These are phyloP conservation scores for Arthrobotrys conoides DNA, from an alignment of 2,329 filamentous ascomycete species.

Conservation along the genomic window DNA sequence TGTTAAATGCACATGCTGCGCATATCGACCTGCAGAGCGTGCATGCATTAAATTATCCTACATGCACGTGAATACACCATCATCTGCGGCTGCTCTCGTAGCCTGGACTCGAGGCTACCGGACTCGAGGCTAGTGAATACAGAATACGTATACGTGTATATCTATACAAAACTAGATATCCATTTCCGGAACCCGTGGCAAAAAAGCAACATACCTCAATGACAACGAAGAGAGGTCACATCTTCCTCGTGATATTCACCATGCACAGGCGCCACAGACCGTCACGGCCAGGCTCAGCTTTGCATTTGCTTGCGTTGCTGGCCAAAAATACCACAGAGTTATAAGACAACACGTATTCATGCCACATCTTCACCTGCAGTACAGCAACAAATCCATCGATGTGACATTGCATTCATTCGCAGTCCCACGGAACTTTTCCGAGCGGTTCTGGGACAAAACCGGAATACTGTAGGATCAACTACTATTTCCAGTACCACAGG, in stretches of 20 bases:
- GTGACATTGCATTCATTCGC: neutral
- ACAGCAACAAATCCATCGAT: neutral
- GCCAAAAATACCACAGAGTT: conserved; percentile 1
- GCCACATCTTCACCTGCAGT: neutral
- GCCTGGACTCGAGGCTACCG: no score
- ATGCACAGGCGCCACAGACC: conserved; percentile 4
- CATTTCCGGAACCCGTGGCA: neutral
- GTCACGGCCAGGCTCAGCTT: neutral
- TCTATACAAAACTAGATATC: neutral
- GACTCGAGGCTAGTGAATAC: no score
- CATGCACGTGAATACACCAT: neutral
- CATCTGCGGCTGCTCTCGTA: no score
- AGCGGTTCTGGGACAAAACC: conserved; percentile 23
- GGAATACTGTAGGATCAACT: conserved; percentile 22
- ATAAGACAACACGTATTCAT: conserved; percentile 22
- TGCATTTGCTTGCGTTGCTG: conserved; percentile 13
- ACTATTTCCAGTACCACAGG: conserved; percentile 3
- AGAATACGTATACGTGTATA: neutral
- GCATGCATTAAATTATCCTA: neutral
- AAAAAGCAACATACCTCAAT: neutral
- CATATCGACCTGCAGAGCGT: neutral
- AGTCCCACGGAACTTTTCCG: conserved; percentile 21
- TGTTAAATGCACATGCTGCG: neutral
- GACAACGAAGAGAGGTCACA: neutral
- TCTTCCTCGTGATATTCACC: neutral